Evolutionary conservation across 495 filamentous ascomycete genomes (phyloP).

Genomic region (Aspergillus ostianus): DNA sequence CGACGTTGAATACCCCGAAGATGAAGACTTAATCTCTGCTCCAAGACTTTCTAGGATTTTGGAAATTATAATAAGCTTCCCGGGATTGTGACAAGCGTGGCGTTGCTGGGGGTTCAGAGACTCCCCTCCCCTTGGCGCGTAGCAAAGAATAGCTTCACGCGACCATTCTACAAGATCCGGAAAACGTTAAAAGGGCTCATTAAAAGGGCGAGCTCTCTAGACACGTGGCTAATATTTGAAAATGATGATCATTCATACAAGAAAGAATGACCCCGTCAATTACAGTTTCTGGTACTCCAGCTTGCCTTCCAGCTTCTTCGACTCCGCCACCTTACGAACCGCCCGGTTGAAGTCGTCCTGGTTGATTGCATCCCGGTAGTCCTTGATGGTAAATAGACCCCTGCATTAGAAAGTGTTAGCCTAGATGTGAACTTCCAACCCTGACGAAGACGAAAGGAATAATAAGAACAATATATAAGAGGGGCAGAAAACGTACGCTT

Average conservation of each 20-base stretch:
- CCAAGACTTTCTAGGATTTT: too few species aligned
- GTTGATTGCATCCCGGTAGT: conserved; percentile 90
- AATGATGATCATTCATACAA: not conserved
- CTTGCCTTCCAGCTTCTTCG: conserved; percentile 98
- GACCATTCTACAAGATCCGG: not conserved
- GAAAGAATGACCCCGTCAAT: conserved; percentile 21
- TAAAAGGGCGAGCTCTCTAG: not conserved
- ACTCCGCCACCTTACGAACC: conserved; percentile 91
- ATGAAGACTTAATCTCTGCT: too few species aligned
- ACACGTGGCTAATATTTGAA: not conserved
- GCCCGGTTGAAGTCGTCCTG: conserved; percentile 99
- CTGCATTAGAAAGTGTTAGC: conserved; percentile 46
- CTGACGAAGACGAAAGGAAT: not conserved
- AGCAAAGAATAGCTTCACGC: too few species aligned
- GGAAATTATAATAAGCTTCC: too few species aligned
- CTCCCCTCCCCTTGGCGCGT: too few species aligned
- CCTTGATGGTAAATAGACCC: conserved; percentile 95
- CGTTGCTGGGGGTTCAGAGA: too few species aligned
- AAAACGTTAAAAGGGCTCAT: not conserved
- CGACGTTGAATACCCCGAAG: too few species aligned
- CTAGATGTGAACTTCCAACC: conserved; percentile 8
- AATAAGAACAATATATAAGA: not conserved
- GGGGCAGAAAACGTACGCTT: conserved; percentile 70
- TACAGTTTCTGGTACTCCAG: conserved; percentile 97
- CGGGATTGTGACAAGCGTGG: too few species aligned